These are phyloP conservation scores for Ophiostoma ulmi DNA, from an alignment of 2,329 filamentous ascomycete species.

Conservation along the genomic window DNA sequence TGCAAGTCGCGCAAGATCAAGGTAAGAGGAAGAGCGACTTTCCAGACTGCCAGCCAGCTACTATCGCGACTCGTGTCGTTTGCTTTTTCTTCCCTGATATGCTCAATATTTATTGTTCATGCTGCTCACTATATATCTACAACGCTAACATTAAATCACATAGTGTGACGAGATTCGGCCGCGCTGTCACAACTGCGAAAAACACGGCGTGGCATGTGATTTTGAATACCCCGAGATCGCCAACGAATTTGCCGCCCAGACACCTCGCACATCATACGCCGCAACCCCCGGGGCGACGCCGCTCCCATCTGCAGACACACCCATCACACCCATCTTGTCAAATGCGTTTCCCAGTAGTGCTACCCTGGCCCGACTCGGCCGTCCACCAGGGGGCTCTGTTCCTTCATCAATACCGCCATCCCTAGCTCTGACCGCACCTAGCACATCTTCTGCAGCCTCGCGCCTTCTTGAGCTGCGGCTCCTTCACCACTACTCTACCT, in stretches of 20 bases:
- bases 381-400: constrained; percentile 25
- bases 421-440: constrained; percentile 35
- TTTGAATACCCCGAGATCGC: constrained; percentile 52
- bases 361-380: constrained; percentile 17
- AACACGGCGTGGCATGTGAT: constrained; percentile 62
- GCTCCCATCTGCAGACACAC: constrained; percentile 25
- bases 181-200: constrained; percentile 60
- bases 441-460: constrained; percentile 34
- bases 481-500: constrained; percentile 60
- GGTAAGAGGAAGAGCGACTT: constrained; percentile 39
- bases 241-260: constrained; percentile 40
- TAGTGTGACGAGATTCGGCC: constrained; percentile 64
- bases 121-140: no score
- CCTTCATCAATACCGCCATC: constrained; percentile 34
- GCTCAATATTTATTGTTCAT: neutral
- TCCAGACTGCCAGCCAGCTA: neutral
- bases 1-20: constrained; percentile 68
- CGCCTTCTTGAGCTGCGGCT: constrained; percentile 56
- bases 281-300: constrained; percentile 16
- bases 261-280: constrained; percentile 17
- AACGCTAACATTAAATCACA: neutral
- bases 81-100: neutral
- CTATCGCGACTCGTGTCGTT: neutral
- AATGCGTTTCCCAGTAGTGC: constrained; percentile 26
- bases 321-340: constrained; percentile 26